Evolutionary conservation across 345 rosid species (phyloP).

Genomic region (Sonneratia alba): DNA sequence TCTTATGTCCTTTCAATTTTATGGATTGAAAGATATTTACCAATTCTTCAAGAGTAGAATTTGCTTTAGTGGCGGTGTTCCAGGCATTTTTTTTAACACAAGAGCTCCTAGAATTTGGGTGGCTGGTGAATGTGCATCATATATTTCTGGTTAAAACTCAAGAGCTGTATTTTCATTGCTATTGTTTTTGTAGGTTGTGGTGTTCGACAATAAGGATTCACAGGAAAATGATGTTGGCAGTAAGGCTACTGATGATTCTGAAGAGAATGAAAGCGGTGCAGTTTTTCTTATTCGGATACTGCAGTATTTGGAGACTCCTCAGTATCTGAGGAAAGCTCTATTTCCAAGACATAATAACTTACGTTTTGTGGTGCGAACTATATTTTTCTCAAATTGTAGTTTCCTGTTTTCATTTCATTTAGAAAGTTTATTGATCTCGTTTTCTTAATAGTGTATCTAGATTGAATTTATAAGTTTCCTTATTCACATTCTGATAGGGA

Average conservation of each 20-base stretch:
- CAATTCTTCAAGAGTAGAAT: not conserved
- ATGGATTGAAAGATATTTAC: not conserved
- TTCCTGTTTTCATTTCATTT: not conserved
- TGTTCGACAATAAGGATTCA: slow-evolving; percentile 54
- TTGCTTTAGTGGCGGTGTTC: not conserved
- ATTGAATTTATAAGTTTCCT: slow-evolving; percentile 1
- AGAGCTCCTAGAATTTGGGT: not conserved
- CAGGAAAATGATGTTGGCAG: slow-evolving; percentile 22
- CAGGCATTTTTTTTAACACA: not conserved
- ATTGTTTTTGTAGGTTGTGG: slow-evolving; percentile 51
- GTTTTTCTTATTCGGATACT: slow-evolving; percentile 73
- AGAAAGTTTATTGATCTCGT: slow-evolving; percentile 1
- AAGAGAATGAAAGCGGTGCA: slow-evolving; percentile 62
- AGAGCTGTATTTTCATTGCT: not conserved
- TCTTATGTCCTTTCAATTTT: not conserved
- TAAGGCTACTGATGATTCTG: slow-evolving; percentile 14
- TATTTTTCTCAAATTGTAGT: not conserved
- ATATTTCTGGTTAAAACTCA: not conserved
- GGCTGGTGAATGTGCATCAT: not conserved
- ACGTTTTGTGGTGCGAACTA: slow-evolving; percentile 64
- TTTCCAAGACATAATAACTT: slow-evolving; percentile 73
- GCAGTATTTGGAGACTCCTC: slow-evolving; percentile 87
- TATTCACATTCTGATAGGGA: slow-evolving; percentile 34
- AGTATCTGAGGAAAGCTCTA: slow-evolving; percentile 72
- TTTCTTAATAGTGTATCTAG: not conserved